Evolutionary conservation across 2,329 filamentous ascomycete genomes (phyloP), one percentile per base, ranked within the genome.

Genomic region (Colletotrichum godetiae): DNA sequence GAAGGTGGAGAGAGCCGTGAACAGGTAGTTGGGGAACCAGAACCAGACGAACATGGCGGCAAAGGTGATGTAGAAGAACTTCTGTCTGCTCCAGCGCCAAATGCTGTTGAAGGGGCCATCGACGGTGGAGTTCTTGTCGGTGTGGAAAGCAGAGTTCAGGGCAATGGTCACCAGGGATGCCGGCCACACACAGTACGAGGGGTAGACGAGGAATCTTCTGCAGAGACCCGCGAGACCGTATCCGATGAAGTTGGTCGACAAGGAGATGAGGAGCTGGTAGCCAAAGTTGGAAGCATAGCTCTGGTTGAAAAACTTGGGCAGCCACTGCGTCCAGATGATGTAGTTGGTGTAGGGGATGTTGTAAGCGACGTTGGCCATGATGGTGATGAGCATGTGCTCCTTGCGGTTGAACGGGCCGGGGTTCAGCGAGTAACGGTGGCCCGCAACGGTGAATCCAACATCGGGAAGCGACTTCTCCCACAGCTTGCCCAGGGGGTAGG

Each of bases 351-450:
- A 86, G 0, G 84, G 84, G 5, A 79, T 78, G 67, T 81, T 81
- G 76, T 79, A 83, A 24, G 82, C 82, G 15, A 85, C 86, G 77
- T 90, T 90, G 64, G 90, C 86, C 85, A 88, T 87, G 77, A 88
- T 84, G n/a, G 85, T 85, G 68, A 89, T 84, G 37, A 89, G 79
- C 78, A 86, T 85, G 78, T 89, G 87, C 78, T 89, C 88, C 78
- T 89, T 89, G 76, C 84, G 84, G 75, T 83, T 87, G 77, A 89
- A 89, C 0, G 83, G 84, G 1, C 86, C 86, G 0, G 87, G 85
- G 75, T 88, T 88, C 29, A 87, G 79, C 19, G 79, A 82, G 76
- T 83, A 81, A 11, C 79, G 79, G 15, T 79, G 71, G 3, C 81
- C 82, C 72, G 78, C 80, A 7, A 78, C 74, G 19, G 74, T 77